phyloP scores from a whole-genome alignment of 148 eudicot genomes.

The Heliosperma pusillum region DNA sequence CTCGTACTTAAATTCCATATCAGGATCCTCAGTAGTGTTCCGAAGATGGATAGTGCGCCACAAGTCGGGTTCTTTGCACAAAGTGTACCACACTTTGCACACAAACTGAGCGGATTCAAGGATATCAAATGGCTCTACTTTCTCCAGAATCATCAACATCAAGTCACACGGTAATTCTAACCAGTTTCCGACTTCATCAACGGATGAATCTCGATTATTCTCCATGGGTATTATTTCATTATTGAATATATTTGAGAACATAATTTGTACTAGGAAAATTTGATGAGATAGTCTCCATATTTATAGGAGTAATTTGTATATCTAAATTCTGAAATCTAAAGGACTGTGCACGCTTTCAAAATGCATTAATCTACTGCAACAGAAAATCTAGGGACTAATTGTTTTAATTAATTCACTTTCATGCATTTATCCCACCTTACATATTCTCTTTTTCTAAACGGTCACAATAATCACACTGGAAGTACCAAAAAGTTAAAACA shows the following conservation, averaged over 20 bases:
- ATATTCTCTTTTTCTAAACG: too few species aligned
- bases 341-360: too few species aligned
- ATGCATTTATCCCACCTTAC: too few species aligned
- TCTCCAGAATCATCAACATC: conserved; percentile 34
- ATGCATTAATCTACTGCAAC: too few species aligned
- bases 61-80: conserved; percentile 61
- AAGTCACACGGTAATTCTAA: not conserved
- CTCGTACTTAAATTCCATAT: conserved; percentile 8
- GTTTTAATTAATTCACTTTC: too few species aligned
- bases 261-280: not conserved
- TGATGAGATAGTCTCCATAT: not conserved
- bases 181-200: not conserved
- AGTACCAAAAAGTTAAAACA: too few species aligned
- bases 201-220: too few species aligned
- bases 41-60: conserved; percentile 48
- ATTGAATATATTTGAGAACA: not conserved
- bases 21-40: conserved; percentile 11
- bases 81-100: conserved; percentile 51
- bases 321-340: too few species aligned
- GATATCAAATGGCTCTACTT: conserved; percentile 35
- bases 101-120: conserved; percentile 51
- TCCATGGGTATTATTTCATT: not conserved
- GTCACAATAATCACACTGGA: too few species aligned
- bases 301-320: not conserved
- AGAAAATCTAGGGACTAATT: too few species aligned